Evolutionary conservation across 2,329 filamentous ascomycete species (phyloP), one percentile per base, ranked within the genome.

Genomic region (Torrubiella hemipterigena): DNA sequence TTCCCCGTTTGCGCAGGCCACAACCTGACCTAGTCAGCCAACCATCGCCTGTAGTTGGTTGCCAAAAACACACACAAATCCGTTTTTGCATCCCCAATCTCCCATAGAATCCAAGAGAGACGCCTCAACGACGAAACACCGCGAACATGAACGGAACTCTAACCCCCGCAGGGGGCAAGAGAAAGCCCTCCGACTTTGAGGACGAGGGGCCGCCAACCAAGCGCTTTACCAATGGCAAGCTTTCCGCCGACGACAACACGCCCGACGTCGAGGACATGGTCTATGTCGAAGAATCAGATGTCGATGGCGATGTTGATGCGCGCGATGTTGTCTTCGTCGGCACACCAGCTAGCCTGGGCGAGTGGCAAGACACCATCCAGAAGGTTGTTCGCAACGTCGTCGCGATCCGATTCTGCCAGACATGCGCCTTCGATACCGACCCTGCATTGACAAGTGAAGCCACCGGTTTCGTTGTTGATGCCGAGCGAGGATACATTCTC

Each of bases 321-420:
- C 50, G 45, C 36, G 51, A 36, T 7, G 42, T 40, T 18, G 47
- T 55, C 43, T 56, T 51, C 33, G 45, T 55, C 29, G 56, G 49
- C 37, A 57, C 54, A 5, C 56, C 56, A n/a, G 49, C 42, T 17
- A 59, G 52, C 43, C 40, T 56, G 29, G 55, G 55, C 22, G 87
- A 93, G 60, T 98, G 91, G 91, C 89, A 96, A 58, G 81, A 78
- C 30, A 95, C 87, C 1, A 93, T 96, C 38, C 87, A 95, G 56
- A 80, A 77, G 38, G 91, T 98, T 4, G 87, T 98, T 32, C 78
- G 81, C 52, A 94, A 87, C 45, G 91, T 96, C 13, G 91, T 98
- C 30, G 94, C 89, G n/a, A 96, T 98, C 48, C 82, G 93, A 43
- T 98, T 98, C 63, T 96, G 89, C 54, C 86, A 95, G 66, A 95